Conservation (phyloP, 73 alveolate genomes). For the Symbiodinium natans region DNA sequence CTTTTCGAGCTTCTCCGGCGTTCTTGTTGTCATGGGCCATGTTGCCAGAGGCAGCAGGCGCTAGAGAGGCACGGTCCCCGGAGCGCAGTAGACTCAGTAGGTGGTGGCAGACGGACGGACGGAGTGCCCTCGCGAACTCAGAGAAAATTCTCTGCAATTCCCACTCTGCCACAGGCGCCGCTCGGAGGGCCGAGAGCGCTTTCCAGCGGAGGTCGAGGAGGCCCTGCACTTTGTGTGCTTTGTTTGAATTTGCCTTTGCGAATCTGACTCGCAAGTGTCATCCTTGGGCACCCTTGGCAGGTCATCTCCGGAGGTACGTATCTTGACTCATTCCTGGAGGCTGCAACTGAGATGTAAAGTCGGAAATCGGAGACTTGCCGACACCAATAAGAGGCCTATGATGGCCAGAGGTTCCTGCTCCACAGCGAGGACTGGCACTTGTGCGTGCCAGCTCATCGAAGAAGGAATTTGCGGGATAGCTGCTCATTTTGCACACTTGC, state of each 20-base stretch:
- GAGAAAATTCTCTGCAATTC: too few relatives aligned
- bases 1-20: background rate
- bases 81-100: too few relatives aligned
- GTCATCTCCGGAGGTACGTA: constrained; percentile 68
- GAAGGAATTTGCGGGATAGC: too few relatives aligned
- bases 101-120: too few relatives aligned
- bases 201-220: constrained; percentile 80
- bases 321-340: constrained; percentile 81
- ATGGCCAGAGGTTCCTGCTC: constrained; percentile 85
- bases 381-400: constrained; percentile 9
- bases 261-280: too few relatives aligned
- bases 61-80: background rate
- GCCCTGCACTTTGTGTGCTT: background rate
- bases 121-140: too few relatives aligned
- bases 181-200: constrained; percentile 36
- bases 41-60: background rate
- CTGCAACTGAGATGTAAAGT: too few relatives aligned
- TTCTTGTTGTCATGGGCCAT: background rate
- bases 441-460: too few relatives aligned
- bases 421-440: constrained; percentile 40
- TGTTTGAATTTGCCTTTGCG: too few relatives aligned
- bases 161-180: constrained; percentile 19
- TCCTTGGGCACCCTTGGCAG: too few relatives aligned
- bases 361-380: too few relatives aligned
- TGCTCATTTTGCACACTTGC: background rate